Percentiles rank a stretch among this genome's conserved stretches.
These are phyloP conservation scores for Trichophaea hybrida DNA, from an alignment of 2,329 filamentous ascomycete species.

Conservation along the genomic window DNA sequence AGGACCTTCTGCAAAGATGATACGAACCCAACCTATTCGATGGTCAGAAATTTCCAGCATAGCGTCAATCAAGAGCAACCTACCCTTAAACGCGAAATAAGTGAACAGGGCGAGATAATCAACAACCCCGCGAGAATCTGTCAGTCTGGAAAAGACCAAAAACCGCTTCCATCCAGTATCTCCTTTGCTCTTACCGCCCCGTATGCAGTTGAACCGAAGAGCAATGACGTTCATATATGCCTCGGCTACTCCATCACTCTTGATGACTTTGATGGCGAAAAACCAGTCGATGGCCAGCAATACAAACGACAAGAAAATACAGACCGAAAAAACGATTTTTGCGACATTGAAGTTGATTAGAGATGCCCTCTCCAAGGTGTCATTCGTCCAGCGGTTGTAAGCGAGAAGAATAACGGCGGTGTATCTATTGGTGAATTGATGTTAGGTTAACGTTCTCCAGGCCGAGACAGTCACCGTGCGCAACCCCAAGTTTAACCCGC, in stretches of 20 bases:
- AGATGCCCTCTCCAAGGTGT: conserved; percentile 48
- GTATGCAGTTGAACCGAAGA: conserved; percentile 67
- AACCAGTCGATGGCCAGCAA: conserved; percentile 70
- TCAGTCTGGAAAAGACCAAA: conserved; percentile 80
- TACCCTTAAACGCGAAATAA: conserved; percentile 63
- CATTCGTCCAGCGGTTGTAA: conserved; percentile 77
- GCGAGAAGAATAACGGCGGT: conserved; percentile 81
- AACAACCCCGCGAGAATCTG: conserved; percentile 77
- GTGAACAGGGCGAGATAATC: conserved; percentile 85
- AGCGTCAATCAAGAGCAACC: conserved; percentile 12
- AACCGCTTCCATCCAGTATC: conserved; percentile 78
- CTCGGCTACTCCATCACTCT: conserved; percentile 71
- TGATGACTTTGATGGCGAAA: conserved; percentile 66
- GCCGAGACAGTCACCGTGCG: neutral
- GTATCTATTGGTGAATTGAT: conserved; percentile 42
- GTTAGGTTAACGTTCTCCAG: neutral
- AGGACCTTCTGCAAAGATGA: conserved; percentile 80
- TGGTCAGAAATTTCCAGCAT: neutral
- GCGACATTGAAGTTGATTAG: conserved; percentile 61
- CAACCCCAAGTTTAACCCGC: neutral
- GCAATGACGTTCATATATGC: conserved; percentile 83
- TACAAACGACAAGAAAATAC: conserved; percentile 79
- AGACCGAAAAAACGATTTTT: conserved; percentile 89
- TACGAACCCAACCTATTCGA: conserved; percentile 63
- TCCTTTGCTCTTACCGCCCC: conserved; percentile 42